These are phyloP conservation scores for Digitaria exilis DNA, from an alignment of 202 grass and related monocot species.

Conservation along the genomic window DNA sequence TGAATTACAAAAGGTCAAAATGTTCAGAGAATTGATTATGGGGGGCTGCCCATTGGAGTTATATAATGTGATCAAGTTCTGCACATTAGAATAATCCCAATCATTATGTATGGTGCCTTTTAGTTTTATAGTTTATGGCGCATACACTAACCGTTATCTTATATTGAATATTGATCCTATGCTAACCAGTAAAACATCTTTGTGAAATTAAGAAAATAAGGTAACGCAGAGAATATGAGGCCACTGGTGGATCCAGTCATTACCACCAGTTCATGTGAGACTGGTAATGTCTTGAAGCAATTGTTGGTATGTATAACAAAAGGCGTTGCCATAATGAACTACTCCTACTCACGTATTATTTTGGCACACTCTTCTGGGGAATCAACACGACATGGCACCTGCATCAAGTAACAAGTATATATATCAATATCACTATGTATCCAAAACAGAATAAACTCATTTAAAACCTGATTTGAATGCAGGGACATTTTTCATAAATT, in stretches of 20 bases:
- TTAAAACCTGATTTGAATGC: background rate
- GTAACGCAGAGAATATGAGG: background rate
- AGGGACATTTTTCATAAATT: background rate
- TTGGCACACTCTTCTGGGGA: conserved; percentile 84
- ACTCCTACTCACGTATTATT: conserved; percentile 78
- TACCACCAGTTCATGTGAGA: background rate
- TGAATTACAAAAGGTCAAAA: background rate
- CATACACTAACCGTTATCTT: background rate
- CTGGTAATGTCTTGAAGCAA: background rate
- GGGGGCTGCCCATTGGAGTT: background rate
- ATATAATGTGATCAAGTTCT: background rate
- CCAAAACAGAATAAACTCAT: background rate
- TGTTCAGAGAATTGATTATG: background rate
- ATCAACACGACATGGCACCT: conserved; percentile 79
- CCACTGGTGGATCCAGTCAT: background rate
- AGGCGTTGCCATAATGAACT: conserved; percentile 8
- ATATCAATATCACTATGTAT: background rate
- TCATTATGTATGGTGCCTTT: background rate
- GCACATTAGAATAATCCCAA: background rate
- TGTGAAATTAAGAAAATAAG: conserved; percentile 6
- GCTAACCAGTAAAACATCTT: background rate
- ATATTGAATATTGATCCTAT: background rate
- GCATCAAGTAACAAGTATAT: conserved; percentile 33
- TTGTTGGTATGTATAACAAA: conserved; percentile 9
- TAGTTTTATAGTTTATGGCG: background rate